Evolutionary conservation across 768 basidiomycete species (phyloP).

Genomic region (Flagelloscypha sp.): DNA sequence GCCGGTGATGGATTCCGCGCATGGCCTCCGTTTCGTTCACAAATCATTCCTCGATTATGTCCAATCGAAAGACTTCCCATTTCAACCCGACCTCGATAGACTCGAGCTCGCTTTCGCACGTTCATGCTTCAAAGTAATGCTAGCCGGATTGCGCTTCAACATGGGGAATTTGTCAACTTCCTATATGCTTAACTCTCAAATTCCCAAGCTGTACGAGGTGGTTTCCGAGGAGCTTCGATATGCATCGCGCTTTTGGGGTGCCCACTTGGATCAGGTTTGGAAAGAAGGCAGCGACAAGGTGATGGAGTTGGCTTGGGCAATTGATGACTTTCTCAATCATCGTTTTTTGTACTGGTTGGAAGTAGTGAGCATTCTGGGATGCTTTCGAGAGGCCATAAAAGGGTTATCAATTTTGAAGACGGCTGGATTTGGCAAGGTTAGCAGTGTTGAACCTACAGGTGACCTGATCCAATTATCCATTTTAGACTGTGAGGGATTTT

Average conservation of each 20-base stretch:
- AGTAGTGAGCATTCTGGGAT: slow-evolving; percentile 22
- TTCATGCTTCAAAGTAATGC: slow-evolving; percentile 4
- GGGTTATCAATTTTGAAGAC: too few relatives aligned
- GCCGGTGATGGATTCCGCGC: slow-evolving; percentile 13
- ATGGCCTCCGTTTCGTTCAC: slow-evolving; percentile 15
- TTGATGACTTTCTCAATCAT: slow-evolving; percentile 16
- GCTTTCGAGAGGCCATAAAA: too few relatives aligned
- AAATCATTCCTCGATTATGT: slow-evolving; percentile 21
- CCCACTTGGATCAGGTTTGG: too few relatives aligned
- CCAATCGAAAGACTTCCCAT: slow-evolving; percentile 12
- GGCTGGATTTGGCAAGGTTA: too few relatives aligned
- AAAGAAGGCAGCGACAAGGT: too few relatives aligned
- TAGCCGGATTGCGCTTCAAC: slow-evolving; percentile 5
- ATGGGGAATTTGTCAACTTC: slow-evolving; percentile 4
- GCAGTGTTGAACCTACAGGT: too few relatives aligned
- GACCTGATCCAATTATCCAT: too few relatives aligned
- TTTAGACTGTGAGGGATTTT: too few relatives aligned
- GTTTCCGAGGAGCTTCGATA: background rate
- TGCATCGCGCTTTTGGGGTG: background rate
- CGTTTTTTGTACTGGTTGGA: slow-evolving; percentile 25
- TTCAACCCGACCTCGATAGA: too few relatives aligned
- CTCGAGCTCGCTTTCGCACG: background rate
- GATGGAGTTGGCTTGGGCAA: too few relatives aligned
- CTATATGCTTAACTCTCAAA: slow-evolving; percentile 1
- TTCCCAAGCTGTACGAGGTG: background rate